phyloP scores from a whole-genome alignment of 2,329 filamentous ascomycete genomes.

The Fonsecaea monophora region DNA sequence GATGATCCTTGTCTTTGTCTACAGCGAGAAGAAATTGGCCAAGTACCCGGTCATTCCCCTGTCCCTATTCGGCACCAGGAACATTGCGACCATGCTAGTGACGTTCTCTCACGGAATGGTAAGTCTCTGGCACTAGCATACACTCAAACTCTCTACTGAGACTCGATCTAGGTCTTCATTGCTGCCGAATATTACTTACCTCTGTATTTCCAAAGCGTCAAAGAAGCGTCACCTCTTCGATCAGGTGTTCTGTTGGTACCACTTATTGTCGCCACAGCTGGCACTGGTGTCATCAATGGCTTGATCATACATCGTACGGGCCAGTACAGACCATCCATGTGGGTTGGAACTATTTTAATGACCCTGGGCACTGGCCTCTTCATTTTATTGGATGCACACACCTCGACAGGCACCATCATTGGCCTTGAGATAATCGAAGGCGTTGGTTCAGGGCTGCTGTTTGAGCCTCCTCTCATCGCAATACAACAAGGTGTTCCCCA shows the following conservation, averaged over 20 bases:
- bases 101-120: constrained; percentile 40
- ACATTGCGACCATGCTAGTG: constrained; percentile 49
- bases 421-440: constrained; percentile 52
- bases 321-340: constrained; percentile 56
- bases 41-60: constrained; percentile 80
- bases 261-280: constrained; percentile 58
- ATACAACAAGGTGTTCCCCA: constrained; percentile 60
- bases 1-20: constrained; percentile 68
- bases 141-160: constrained; percentile 14
- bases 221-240: constrained; percentile 67
- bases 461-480: constrained; percentile 63
- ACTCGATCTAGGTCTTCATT: constrained; percentile 31
- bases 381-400: constrained; percentile 49
- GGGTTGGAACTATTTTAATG: constrained; percentile 52
- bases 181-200: constrained; percentile 66
- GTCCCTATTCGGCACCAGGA: constrained; percentile 70
- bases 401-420: constrained; percentile 56
- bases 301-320: constrained; percentile 59
- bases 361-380: constrained; percentile 58
- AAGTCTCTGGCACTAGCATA: constrained; percentile 1
- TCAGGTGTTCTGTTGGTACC: constrained; percentile 65
- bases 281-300: constrained; percentile 55
- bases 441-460: constrained; percentile 57
- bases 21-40: constrained; percentile 76
- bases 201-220: constrained; percentile 74